Conservation (phyloP, 768 basidiomycete genomes). For the Pisolithus orientalis region DNA sequence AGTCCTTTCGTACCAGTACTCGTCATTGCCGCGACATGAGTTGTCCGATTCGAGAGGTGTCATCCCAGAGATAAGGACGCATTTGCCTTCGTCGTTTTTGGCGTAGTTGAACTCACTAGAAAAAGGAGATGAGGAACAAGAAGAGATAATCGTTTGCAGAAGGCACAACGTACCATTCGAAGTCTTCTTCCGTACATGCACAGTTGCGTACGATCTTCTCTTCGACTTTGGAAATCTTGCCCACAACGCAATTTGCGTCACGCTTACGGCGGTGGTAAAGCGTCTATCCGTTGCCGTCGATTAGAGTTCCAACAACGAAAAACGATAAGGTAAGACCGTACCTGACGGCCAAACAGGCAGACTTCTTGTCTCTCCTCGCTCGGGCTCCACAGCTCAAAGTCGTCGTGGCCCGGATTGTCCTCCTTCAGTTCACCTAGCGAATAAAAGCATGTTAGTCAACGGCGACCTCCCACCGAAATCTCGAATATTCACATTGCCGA, state of each 20-base stretch:
- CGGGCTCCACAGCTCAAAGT: slow-evolving; percentile 97
- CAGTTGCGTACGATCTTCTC: slow-evolving; percentile 64
- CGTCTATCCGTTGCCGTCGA: slow-evolving; percentile 41
- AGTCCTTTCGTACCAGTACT: slow-evolving; percentile 93
- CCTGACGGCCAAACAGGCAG: slow-evolving; percentile 91
- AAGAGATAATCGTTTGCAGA: neutral
- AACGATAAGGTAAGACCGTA: slow-evolving; percentile 21
- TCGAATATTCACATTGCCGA: slow-evolving; percentile 57
- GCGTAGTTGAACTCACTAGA: slow-evolving; percentile 88
- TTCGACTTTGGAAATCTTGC: slow-evolving; percentile 50
- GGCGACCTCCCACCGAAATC: neutral
- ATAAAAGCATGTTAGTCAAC: neutral
- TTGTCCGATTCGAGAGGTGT: slow-evolving; percentile 55
- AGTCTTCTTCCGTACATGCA: slow-evolving; percentile 66
- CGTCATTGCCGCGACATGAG: slow-evolving; percentile 53
- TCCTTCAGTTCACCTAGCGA: slow-evolving; percentile 57
- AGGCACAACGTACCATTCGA: slow-evolving; percentile 76
- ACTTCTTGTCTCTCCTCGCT: slow-evolving; percentile 80
- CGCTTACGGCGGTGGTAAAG: slow-evolving; percentile 87
- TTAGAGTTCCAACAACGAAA: neutral
- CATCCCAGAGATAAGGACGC: slow-evolving; percentile 72
- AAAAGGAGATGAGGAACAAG: neutral
- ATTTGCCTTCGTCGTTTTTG: slow-evolving; percentile 61
- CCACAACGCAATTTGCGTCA: slow-evolving; percentile 77
- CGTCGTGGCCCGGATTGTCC: slow-evolving; percentile 75